These are phyloP conservation scores for Amylocystis lapponica DNA, from an alignment of 768 basidiomycete genomes.

Conservation along the genomic window DNA sequence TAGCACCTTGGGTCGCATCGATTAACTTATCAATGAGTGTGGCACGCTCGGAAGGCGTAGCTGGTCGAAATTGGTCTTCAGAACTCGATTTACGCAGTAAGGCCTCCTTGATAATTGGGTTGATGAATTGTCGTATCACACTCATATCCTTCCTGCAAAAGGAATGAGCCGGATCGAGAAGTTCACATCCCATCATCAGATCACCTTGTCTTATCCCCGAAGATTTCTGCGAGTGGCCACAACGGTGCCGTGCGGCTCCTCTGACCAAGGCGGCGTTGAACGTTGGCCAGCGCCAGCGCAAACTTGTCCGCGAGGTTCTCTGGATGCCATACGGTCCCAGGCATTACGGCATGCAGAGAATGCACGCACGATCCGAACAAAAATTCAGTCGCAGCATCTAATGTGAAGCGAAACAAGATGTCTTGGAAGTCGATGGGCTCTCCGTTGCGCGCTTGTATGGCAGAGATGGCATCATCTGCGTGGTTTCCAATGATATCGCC, in stretches of 20 bases:
- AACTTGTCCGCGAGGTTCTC: background rate
- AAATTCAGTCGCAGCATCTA: conserved; percentile 14
- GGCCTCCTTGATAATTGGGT: conserved; percentile 47
- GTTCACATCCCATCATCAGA: background rate
- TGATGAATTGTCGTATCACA: conserved; percentile 31
- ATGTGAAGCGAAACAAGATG: conserved; percentile 11
- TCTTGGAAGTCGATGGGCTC: conserved; percentile 14
- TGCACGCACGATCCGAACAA: conserved; percentile 40
- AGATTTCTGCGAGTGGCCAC: conserved; percentile 42
- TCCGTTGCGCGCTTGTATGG: background rate
- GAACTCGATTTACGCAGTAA: conserved; percentile 25
- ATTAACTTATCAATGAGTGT: background rate
- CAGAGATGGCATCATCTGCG: conserved; percentile 25
- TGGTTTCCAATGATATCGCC: conserved; percentile 59
- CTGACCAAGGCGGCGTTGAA: background rate
- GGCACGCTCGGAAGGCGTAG: background rate
- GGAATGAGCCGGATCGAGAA: background rate
- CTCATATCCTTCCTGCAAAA: background rate
- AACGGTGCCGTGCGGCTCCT: conserved; percentile 1
- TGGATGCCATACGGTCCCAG: too few species aligned
- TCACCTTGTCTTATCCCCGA: conserved; percentile 30
- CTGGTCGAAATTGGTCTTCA: too few species aligned
- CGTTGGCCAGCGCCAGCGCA: background rate
- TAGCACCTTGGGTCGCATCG: background rate
- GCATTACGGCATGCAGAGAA: conserved; percentile 25